Evolutionary conservation across 2,329 filamentous ascomycete species (phyloP).

Genomic region (Diaporthe ampelina): DNA sequence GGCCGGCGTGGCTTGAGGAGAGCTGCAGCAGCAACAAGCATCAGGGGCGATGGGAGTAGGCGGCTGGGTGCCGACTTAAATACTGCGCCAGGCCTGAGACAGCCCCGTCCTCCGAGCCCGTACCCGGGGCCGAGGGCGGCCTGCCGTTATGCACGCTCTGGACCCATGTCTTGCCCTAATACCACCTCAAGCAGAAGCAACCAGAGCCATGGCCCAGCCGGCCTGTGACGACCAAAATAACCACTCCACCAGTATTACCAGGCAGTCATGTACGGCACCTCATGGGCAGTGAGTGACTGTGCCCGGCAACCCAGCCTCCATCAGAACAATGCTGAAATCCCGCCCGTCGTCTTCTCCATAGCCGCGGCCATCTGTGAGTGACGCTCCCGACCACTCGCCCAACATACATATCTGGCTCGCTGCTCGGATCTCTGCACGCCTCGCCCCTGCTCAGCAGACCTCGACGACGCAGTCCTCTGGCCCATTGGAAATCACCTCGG

Average conservation of each 20-base stretch:
- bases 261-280: neutral
- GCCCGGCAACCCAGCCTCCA: neutral
- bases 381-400: neutral
- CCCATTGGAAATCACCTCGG: neutral
- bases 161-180: constrained; percentile 25
- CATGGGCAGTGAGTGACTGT: constrained; percentile 4
- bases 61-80: neutral
- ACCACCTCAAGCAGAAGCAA: constrained; percentile 25
- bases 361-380: neutral
- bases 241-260: neutral
- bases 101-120: constrained; percentile 21
- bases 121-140: constrained; percentile 21
- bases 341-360: neutral
- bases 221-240: neutral
- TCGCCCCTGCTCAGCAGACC: neutral
- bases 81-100: constrained; percentile 19
- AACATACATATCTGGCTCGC: constrained; percentile 10
- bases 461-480: neutral
- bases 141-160: neutral
- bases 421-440: neutral
- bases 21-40: too few relatives aligned
- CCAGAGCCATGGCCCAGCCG: neutral
- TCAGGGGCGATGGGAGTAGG: neutral
- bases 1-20: neutral
- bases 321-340: neutral